A percentile compares a stretch with the other conserved stretches of the same genome.
Conservation (phyloP, 2,329 filamentous ascomycete genomes). For the Tolypocladium cylindrosporum region DNA sequence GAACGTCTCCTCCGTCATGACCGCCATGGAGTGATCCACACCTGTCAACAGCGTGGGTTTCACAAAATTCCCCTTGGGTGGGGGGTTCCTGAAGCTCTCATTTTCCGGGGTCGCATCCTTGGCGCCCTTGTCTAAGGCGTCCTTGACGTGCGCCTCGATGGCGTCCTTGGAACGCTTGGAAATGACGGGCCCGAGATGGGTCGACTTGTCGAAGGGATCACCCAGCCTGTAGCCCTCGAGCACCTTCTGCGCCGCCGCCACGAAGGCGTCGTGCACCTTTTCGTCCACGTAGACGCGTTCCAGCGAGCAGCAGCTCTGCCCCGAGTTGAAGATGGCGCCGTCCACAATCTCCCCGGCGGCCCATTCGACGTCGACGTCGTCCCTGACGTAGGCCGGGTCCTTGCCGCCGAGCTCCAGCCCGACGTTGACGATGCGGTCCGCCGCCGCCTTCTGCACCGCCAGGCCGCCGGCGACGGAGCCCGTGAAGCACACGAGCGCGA, state of each 20-base stretch:
- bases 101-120: conserved; percentile 78
- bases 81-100: conserved; percentile 60
- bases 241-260: conserved; percentile 69
- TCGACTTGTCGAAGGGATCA: conserved; percentile 71
- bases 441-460: conserved; percentile 73
- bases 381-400: conserved; percentile 81
- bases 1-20: conserved; percentile 94
- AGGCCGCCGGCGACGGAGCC: conserved; percentile 84
- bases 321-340: conserved; percentile 93
- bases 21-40: conserved; percentile 71
- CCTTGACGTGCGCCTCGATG: conserved; percentile 70
- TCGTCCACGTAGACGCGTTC: conserved; percentile 88
- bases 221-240: conserved; percentile 75
- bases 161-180: conserved; percentile 68
- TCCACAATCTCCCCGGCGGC: conserved; percentile 92
- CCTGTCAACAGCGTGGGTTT: conserved; percentile 72
- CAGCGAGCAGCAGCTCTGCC: conserved; percentile 92
- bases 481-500: conserved; percentile 84
- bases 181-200: conserved; percentile 81
- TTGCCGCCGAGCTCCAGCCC: conserved; percentile 91
- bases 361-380: conserved; percentile 82
- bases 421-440: conserved; percentile 75
- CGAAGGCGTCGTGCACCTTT: conserved; percentile 72
- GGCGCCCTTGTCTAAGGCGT: conserved; percentile 76
- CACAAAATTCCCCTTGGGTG: conserved; percentile 78